phyloP scores from a whole-genome alignment of 2,329 filamentous ascomycete species.

The Diatrype stigma region DNA sequence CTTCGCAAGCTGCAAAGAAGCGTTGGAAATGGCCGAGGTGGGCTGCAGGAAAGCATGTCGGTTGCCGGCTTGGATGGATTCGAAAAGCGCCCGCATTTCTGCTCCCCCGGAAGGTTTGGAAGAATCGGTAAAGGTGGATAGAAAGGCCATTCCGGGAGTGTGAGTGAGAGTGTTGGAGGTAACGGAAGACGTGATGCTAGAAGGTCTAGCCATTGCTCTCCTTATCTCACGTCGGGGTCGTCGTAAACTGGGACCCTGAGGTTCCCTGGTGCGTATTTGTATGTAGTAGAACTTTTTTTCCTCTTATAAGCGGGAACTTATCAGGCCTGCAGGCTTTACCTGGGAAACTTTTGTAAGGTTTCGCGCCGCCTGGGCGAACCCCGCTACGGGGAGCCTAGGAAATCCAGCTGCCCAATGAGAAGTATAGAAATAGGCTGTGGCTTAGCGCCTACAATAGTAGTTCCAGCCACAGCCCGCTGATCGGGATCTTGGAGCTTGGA shows the following conservation, averaged over 20 bases:
- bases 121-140: conserved; percentile 32
- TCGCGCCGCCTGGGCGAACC: conserved; percentile 4
- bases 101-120: conserved; percentile 29
- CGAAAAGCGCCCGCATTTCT: conserved; percentile 47
- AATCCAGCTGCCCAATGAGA: background rate
- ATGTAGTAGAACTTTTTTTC: background rate
- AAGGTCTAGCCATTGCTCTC: conserved; percentile 29
- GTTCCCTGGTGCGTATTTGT: no score
- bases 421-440: background rate
- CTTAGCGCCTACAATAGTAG: background rate
- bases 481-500: no score
- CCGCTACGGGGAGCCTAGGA: background rate
- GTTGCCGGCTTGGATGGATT: conserved; percentile 52
- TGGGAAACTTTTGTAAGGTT: background rate
- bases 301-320: background rate
- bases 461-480: conserved; percentile 2
- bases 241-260: background rate
- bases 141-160: conserved; percentile 38
- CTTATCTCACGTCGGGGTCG: background rate
- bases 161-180: conserved; percentile 61
- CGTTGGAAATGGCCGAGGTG: conserved; percentile 58
- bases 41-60: conserved; percentile 78
- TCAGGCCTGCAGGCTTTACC: no score
- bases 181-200: conserved; percentile 54
- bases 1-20: conserved; percentile 74